Conservation (phyloP, 257 asterid genomes). For the Mentha longifolia region DNA sequence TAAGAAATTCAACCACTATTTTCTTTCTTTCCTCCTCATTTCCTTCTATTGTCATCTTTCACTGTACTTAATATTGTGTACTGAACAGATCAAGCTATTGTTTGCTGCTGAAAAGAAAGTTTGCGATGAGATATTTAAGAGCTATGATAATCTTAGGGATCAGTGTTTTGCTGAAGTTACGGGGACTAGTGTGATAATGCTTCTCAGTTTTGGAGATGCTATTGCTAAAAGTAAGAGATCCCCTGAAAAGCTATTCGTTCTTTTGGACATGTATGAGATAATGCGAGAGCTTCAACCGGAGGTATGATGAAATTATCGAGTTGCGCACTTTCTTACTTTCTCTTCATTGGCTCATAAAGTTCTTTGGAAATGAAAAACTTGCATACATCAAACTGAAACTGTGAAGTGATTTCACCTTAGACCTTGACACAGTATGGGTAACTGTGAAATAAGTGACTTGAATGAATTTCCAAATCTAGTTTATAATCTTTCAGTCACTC, state of each 20-base stretch:
- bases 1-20: conserved; percentile 37
- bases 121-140: conserved; percentile 70
- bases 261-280: conserved; percentile 90
- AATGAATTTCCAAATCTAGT: too few species aligned
- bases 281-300: conserved; percentile 91
- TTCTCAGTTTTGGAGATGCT: conserved; percentile 92
- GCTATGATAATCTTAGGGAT: conserved; percentile 67
- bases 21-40: conserved; percentile 5
- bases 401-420: too few species aligned
- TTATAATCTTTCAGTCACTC: too few species aligned
- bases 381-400: too few species aligned
- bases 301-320: conserved; percentile 43
- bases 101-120: conserved; percentile 86
- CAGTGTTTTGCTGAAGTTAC: conserved; percentile 86
- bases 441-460: too few species aligned
- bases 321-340: too few species aligned
- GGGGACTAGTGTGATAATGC: conserved; percentile 63
- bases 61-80: conserved; percentile 18
- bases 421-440: too few species aligned
- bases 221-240: conserved; percentile 93
- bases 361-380: too few species aligned
- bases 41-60: conserved; percentile 24
- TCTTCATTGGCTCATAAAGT: too few species aligned
- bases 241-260: conserved; percentile 93
- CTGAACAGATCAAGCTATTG: conserved; percentile 76